Conservation (phyloP, 78 protist species). For the Dictyostelium firmibasis region DNA sequence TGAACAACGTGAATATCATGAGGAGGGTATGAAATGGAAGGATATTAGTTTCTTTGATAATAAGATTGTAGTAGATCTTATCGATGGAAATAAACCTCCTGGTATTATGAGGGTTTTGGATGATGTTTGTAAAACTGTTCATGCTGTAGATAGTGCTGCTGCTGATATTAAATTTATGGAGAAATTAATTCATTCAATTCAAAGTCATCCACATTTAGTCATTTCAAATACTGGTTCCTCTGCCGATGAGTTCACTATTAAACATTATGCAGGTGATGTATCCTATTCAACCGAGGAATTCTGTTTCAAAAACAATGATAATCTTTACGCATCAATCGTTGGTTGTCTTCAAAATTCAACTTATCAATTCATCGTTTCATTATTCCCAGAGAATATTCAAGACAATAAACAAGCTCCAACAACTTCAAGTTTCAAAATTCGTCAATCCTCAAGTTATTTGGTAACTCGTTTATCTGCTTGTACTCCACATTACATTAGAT, state of each 20-base stretch:
- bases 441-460: conserved; percentile 77
- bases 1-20: conserved; percentile 92
- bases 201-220: conserved; percentile 51
- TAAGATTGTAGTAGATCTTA: conserved; percentile 93
- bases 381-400: conserved; percentile 79
- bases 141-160: conserved; percentile 78
- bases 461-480: conserved; percentile 70
- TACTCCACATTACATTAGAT: conserved; percentile 94
- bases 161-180: conserved; percentile 72
- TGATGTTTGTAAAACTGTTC: conserved; percentile 90
- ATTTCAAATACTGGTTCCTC: not conserved
- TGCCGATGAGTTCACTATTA: conserved; percentile 69
- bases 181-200: conserved; percentile 20
- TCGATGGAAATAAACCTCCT: conserved; percentile 89
- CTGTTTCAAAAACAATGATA: conserved; percentile 81
- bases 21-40: conserved; percentile 96
- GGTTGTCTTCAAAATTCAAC: conserved; percentile 76
- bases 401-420: conserved; percentile 70
- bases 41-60: conserved; percentile 91
- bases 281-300: conserved; percentile 77
- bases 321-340: conserved; percentile 74
- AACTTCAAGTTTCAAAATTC: conserved; percentile 55
- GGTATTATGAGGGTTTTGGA: conserved; percentile 94
- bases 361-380: conserved; percentile 49
- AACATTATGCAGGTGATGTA: conserved; percentile 88